Evolutionary conservation across 148 eudicot genomes (phyloP), one percentile per base, ranked within the genome.

Genomic region (Rhododendron ovatum): DNA sequence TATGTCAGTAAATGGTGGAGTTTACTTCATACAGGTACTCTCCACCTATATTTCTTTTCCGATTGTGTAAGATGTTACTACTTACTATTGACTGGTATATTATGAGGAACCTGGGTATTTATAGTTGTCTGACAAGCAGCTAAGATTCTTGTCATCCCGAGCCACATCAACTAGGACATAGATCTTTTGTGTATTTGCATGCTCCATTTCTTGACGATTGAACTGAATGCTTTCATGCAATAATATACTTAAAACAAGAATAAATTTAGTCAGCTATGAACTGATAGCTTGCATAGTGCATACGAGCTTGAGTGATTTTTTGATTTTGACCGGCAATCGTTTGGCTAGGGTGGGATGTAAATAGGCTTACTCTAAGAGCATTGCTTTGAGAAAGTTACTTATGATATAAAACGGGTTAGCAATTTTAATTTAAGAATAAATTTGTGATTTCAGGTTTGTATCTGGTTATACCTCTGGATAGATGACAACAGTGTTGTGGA

Each of bases 11-110:
- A 96, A 96, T 83, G 92, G 92, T 74, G 95, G 83, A 82, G 87
- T 95, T 82, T 96, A 94, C 91, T 77, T 91, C 81, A 86, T 94
- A 88, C 99, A 96, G 98, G 99, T 96, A 26, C 51, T 63, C 77
- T 84, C 41, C 83, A 26, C 51, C 26, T 80, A 24, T 45, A 35
- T 45, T 59, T 83, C 14, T 74, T 39, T 43, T 37, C 33, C 5
- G 17, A 20, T 33, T 67, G 24, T 63, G 47, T 48, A 30, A 63
- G 8, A 78, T 7, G 10, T 63, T 80, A 17, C 17, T 5, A 14
- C 61, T 35, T 80, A 17, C 37, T 33, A 33, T 30, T 30, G 61
- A 26, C 28, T 18, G 28, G 20, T 20, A 48, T 22, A 63, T 83
- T 45, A 2, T 24, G 55, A 30, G 47, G 26, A 84, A 30, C 80